Conservation (phyloP, 345 rosid genomes). For the Pistacia integerrima region DNA sequence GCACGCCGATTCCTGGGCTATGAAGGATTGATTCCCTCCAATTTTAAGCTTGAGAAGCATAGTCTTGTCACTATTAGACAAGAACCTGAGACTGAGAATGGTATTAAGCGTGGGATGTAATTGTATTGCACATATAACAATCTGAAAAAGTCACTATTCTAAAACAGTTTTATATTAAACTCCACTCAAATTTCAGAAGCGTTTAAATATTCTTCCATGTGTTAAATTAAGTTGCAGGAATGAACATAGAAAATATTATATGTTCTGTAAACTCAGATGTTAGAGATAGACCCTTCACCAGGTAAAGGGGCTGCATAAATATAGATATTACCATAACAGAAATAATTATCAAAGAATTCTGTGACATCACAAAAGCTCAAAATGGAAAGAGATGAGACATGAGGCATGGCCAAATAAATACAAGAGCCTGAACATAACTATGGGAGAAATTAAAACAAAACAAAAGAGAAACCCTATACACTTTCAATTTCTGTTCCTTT, state of each 20-base stretch:
- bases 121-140: no score
- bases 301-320: background rate
- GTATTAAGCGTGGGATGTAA: no score
- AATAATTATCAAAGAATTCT: slow-evolving; percentile 17
- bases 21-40: no score
- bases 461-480: slow-evolving; percentile 43
- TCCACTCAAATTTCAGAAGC: background rate
- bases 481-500: slow-evolving; percentile 44
- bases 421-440: slow-evolving; percentile 15
- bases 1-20: background rate
- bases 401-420: slow-evolving; percentile 10
- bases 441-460: background rate
- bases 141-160: background rate
- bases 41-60: background rate
- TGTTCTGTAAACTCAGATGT: background rate
- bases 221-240: background rate
- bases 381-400: background rate
- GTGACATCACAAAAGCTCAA: background rate
- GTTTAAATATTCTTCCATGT: background rate
- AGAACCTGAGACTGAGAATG: background rate
- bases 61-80: no score
- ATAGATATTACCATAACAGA: background rate
- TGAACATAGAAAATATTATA: background rate
- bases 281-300: background rate
- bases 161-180: no score